phyloP scores from a whole-genome alignment of 108 stramenopile species.

The Fragilaria crotonensis region DNA sequence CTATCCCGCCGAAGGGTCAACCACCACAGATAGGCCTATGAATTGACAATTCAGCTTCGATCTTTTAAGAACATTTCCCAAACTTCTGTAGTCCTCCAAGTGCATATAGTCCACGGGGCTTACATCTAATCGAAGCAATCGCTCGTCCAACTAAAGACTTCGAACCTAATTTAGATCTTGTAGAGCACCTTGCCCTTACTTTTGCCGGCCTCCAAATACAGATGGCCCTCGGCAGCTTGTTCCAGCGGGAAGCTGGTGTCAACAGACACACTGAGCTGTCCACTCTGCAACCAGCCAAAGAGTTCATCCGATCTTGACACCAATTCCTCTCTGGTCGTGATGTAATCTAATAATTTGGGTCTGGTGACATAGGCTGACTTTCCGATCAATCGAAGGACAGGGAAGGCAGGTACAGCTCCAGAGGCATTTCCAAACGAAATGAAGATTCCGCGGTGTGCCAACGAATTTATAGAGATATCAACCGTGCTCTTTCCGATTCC shows the following conservation, averaged over 20 bases:
- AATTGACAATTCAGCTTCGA: too few relatives aligned
- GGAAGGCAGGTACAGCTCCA: conserved; percentile 82
- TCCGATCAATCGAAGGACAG: conserved; percentile 57
- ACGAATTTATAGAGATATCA: conserved; percentile 66
- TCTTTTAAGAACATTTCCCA: too few relatives aligned
- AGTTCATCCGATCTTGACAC: conserved; percentile 54
- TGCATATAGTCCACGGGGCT: too few relatives aligned
- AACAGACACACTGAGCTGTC: conserved; percentile 60
- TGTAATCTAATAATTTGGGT: conserved; percentile 80
- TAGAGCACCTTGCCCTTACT: conserved; percentile 79
- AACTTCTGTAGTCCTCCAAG: too few relatives aligned
- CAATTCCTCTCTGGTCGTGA: conserved; percentile 52
- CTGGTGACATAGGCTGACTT: conserved; percentile 77
- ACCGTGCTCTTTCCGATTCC: conserved; percentile 76
- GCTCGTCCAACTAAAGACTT: too few relatives aligned
- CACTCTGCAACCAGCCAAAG: conserved; percentile 67
- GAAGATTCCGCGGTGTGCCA: conserved; percentile 73
- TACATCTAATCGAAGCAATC: too few relatives aligned
- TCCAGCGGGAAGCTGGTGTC: conserved; percentile 63
- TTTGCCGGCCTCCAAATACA: conserved; percentile 69
- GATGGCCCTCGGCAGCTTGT: conserved; percentile 59
- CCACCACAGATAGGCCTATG: too few relatives aligned
- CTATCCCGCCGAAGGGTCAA: too few relatives aligned
- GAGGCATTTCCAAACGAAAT: conserved; percentile 84
- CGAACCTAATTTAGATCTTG: conserved; percentile 30